Evolutionary conservation across 257 asterid species (phyloP).

Genomic region (Paraleonurus japonicus): DNA sequence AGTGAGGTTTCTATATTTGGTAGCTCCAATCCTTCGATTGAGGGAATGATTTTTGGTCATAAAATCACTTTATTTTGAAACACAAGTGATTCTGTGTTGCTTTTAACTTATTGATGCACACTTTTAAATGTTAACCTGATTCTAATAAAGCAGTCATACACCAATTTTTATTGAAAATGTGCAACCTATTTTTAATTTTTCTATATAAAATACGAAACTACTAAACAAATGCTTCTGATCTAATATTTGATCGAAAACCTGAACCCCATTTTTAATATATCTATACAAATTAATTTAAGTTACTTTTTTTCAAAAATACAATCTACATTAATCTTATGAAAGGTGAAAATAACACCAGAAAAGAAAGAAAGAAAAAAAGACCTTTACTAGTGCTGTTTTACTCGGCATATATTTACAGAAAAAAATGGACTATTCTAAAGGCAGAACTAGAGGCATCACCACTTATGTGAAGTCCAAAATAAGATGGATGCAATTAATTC

Average conservation of each 20-base stretch:
- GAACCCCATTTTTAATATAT: no score
- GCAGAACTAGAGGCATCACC: constrained; percentile 4
- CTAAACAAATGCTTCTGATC: no score
- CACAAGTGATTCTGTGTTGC: background rate
- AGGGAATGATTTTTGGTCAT: background rate
- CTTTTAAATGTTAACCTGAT: no score
- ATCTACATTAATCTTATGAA: background rate
- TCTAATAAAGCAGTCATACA: no score
- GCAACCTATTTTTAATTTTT: no score
- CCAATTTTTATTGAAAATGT: background rate
- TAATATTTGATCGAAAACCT: no score
- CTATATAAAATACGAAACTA: no score
- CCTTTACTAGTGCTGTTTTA: background rate
- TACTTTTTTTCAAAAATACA: background rate
- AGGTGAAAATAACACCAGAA: background rate
- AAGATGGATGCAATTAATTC: background rate
- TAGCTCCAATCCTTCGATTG: no score
- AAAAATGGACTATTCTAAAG: background rate
- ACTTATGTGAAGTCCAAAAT: background rate
- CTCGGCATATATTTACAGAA: constrained; percentile 7
- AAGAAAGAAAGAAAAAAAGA: background rate
- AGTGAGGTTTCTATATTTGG: background rate
- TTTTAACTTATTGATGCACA: no score
- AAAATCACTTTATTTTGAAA: background rate
- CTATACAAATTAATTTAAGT: background rate